phyloP scores from a whole-genome alignment of 2,329 filamentous ascomycete species.

The Paecilomyces variotii region DNA sequence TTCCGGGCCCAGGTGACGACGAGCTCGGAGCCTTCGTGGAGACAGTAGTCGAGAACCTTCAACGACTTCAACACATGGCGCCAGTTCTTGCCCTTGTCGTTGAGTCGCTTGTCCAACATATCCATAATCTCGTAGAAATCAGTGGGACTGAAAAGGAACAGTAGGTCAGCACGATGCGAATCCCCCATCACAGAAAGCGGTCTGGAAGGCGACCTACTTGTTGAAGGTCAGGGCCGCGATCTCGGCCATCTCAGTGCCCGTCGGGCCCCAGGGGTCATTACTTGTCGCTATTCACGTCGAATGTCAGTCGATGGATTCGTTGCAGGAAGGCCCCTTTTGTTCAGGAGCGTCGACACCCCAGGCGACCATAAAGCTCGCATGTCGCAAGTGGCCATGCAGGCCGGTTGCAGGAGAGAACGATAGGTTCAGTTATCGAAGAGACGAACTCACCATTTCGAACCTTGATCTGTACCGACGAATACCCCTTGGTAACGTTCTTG shows the following conservation, averaged over 20 bases:
- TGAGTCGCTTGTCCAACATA: constrained; percentile 96
- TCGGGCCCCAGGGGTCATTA: constrained; percentile 97
- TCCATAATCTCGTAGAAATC: constrained; percentile 99
- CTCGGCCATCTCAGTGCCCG: constrained; percentile 96
- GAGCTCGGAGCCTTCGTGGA: constrained; percentile 93
- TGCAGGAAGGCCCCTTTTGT: not conserved
- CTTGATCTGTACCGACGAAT: constrained; percentile 93
- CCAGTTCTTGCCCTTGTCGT: constrained; percentile 99
- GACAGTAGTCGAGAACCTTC: constrained; percentile 94
- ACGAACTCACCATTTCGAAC: constrained; percentile 78
- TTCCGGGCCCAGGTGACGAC: constrained; percentile 97
- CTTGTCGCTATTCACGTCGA: constrained; percentile 65
- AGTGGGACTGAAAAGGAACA: constrained; percentile 56
- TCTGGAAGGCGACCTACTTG: constrained; percentile 56
- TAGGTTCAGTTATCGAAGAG: not conserved
- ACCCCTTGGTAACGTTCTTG: constrained; percentile 99
- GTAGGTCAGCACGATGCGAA: constrained; percentile 1
- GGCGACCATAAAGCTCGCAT: constrained; percentile 8
- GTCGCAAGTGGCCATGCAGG: not conserved
- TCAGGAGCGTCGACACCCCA: constrained; percentile 9
- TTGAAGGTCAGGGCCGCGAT: constrained; percentile 97
- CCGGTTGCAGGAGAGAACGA: not conserved
- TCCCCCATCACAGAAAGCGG: not conserved
- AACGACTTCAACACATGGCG: constrained; percentile 94
- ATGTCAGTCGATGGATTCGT: not conserved